Base-by-base conservation (phyloP, 768 basidiomycete species). In the Suillus occidentalis region DNA sequence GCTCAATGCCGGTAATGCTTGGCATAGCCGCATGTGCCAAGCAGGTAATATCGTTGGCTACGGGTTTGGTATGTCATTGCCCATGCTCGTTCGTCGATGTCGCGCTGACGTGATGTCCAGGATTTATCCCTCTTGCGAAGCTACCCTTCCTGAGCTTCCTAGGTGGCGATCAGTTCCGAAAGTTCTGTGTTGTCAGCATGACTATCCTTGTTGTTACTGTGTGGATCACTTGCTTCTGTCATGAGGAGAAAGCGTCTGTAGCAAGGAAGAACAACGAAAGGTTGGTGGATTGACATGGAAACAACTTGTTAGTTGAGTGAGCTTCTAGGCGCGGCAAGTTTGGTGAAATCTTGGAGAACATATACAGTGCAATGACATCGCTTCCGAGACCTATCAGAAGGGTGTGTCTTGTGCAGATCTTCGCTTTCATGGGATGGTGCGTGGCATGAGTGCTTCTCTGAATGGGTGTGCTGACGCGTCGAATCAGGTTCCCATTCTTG, bases 31-130 rank as follows among this genome's bases (percentile, higher is more conserved):
- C 66, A 97, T 98, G 92, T 90, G 88, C 52, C 95, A 99, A 73
- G 88, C 95, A n/a, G 97, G 95, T 25, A 99, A 97, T 73, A 97
- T 99, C 58, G 75, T 98, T 67, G 97, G 97, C 10, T 98, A 89
- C 78, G 92, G 92, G 2, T 91, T 97, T 73, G 95, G 94, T 91
- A 72, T 64, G 85, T 68, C 45, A 20, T 37, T 63, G 45, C 45
- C 39, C 12, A 59, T 65, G 31, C 10, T 58, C 57, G 28, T 39
- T 52, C 16, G n/a, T 55, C 28, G 42, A 39, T 39, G 18, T 7
- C 18, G 40, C 40, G 9, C 65, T 76, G 18, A 73, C 53, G 39
- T 36, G 7, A 45, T 42, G 13, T 66, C 18, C 69, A 89, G 94
- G 96, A 20, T 98, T 94, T 78, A 76, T 97, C 62, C 94, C 97